Evolutionary conservation across 345 rosid species (phyloP).

Genomic region (Gossypioides kirkii): DNA sequence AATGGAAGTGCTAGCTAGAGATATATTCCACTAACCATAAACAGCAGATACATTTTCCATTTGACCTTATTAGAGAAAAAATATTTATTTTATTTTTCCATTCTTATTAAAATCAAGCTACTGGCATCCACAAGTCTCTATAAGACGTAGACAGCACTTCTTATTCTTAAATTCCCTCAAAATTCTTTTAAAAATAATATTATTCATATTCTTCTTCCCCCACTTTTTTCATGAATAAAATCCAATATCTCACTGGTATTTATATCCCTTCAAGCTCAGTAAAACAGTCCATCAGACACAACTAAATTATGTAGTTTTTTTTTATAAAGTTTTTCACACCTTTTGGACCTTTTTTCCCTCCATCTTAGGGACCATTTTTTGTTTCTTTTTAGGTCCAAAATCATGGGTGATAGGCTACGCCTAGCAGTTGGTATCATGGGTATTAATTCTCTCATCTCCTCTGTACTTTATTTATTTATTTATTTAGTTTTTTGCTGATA

Average conservation of each 20-base stretch:
- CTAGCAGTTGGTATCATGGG: constrained; percentile 52
- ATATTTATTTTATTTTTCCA: not conserved
- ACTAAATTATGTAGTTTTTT: not conserved
- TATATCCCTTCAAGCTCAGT: constrained; percentile 24
- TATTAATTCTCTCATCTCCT: not conserved
- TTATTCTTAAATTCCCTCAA: not conserved
- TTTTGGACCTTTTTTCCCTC: constrained; percentile 9
- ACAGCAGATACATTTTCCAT: not conserved
- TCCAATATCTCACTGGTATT: constrained; percentile 17
- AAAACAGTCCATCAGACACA: constrained; percentile 12
- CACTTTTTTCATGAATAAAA: not conserved
- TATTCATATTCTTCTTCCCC: constrained; percentile 15
- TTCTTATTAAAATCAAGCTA: constrained; percentile 5
- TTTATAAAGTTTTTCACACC: not conserved
- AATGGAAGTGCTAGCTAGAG: not conserved
- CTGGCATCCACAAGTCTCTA: constrained; percentile 30
- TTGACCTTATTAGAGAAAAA: not conserved
- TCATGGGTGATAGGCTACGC: constrained; percentile 46
- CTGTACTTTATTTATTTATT: not conserved
- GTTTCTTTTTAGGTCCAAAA: not conserved
- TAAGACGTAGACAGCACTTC: constrained; percentile 26
- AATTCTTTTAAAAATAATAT: not conserved
- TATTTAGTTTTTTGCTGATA: not conserved
- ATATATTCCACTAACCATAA: not conserved
- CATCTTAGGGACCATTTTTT: constrained; percentile 6